These are phyloP conservation scores for Fusarium sp. DNA, from an alignment of 2,329 filamentous ascomycete species.

Conservation along the genomic window DNA sequence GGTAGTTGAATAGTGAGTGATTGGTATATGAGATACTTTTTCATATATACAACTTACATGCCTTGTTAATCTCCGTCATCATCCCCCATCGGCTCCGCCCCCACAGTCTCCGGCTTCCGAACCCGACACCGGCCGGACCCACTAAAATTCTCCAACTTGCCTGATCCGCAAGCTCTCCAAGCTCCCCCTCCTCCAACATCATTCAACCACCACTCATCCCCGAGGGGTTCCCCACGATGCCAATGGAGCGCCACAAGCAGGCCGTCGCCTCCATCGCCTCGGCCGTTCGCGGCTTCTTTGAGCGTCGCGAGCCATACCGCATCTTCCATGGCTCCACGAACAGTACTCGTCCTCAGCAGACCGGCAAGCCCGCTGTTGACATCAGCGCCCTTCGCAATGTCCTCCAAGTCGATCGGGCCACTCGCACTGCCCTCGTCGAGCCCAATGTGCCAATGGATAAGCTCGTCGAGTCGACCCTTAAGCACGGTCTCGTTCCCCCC, in stretches of 20 bases:
- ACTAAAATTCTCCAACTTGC: conserved; percentile 20
- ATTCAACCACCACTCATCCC: neutral
- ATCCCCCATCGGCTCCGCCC: conserved; percentile 31
- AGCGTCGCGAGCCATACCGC: conserved; percentile 68
- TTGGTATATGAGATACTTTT: neutral
- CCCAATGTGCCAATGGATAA: conserved; percentile 78
- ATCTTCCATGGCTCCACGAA: conserved; percentile 84
- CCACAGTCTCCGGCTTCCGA: conserved; percentile 26
- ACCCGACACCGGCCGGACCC: conserved; percentile 35
- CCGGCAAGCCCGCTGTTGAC: conserved; percentile 70
- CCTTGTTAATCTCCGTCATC: neutral
- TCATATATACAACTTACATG: neutral
- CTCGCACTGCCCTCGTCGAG: conserved; percentile 71
- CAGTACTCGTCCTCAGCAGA: conserved; percentile 72
- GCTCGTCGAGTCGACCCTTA: conserved; percentile 68
- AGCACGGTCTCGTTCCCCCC: conserved; percentile 68
- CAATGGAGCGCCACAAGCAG: conserved; percentile 59
- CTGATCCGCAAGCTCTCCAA: conserved; percentile 16
- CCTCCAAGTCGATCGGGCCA: conserved; percentile 66
- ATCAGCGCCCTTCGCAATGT: conserved; percentile 75
- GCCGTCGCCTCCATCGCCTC: conserved; percentile 58
- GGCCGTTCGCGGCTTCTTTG: conserved; percentile 59
- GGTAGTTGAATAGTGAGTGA: neutral
- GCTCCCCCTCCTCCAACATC: neutral
- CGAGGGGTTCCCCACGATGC: neutral